These are phyloP conservation scores for Arthrobotrys sinensis DNA, from an alignment of 2,329 filamentous ascomycete genomes.

Conservation along the genomic window DNA sequence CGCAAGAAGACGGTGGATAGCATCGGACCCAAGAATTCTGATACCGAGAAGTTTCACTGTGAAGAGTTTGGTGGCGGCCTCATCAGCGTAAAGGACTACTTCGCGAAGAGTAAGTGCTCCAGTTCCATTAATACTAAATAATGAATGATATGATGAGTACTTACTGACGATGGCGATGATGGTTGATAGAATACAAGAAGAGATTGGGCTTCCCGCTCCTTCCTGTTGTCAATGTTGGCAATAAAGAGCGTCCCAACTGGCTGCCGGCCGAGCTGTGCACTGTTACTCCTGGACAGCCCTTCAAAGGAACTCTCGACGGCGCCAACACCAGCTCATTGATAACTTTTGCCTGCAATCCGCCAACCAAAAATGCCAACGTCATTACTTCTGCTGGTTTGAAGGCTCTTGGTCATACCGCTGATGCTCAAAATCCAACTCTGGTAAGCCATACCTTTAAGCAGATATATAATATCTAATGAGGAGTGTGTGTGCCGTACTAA, in stretches of 20 bases:
- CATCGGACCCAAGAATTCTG: constrained; percentile 64
- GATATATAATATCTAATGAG: not conserved
- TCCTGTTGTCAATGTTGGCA: constrained; percentile 76
- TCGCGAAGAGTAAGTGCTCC: constrained; percentile 67
- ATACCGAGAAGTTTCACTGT: constrained; percentile 67
- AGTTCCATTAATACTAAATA: not conserved
- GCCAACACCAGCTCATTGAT: constrained; percentile 80
- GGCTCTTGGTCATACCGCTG: constrained; percentile 73
- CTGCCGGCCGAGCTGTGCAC: constrained; percentile 78
- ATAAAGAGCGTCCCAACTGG: constrained; percentile 72
- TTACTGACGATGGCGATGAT: constrained; percentile 15
- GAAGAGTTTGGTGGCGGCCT: constrained; percentile 60
- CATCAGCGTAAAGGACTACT: constrained; percentile 72
- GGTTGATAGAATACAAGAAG: constrained; percentile 67
- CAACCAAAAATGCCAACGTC: constrained; percentile 77
- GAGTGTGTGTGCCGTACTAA: constrained; percentile 6
- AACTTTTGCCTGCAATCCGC: constrained; percentile 78
- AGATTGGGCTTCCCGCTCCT: constrained; percentile 68
- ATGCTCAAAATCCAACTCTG: constrained; percentile 65
- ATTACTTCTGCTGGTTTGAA: constrained; percentile 75
- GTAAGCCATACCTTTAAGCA: constrained; percentile 50
- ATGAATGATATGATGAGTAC: not conserved
- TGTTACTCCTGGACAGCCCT: constrained; percentile 77
- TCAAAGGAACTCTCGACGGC: constrained; percentile 74
- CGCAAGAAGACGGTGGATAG: constrained; percentile 65